Base-by-base conservation (phyloP, 2,329 filamentous ascomycete species). In the Cladosporium velox region DNA sequence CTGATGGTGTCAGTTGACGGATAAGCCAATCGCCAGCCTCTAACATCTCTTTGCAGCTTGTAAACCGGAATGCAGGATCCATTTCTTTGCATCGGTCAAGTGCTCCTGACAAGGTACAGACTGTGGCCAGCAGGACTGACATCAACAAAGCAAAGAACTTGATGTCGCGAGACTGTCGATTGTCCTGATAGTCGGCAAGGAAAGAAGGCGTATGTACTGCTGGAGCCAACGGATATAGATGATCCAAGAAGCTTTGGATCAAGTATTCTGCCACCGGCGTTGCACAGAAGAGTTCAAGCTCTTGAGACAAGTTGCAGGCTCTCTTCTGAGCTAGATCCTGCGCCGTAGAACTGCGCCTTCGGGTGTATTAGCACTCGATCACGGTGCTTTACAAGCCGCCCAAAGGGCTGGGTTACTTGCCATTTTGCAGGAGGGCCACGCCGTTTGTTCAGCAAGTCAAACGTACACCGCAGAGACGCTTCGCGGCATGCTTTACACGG, bases 351-450 rank as follows among this genome's bases (percentile, higher is more conserved):
- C 38, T 44, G 24, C n/a, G 34, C 15, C 35, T 41, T 11, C 15
- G 52, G n/a, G n/a, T 8, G 18, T 55, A 12, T 55, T 34, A 55
- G 30, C 11, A 55, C 32, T 18, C 4, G 26, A 21, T 12, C n/a
- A n/a, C 3, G 18, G 28, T 11, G 18, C 15, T 52, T 1, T 24
- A 12, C 8, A 26, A 44, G 24, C 34, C 7, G 14, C 18, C 12
- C 3, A n/a, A 18, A 15, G 4, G 32, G 12, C 7, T 4, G 7
- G 14, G 12, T n/a, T 3, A 21, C 34, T 44, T 59, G 26, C 57
- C 35, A 35, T 44, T 59, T 59, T 12, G 34, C 35, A 12, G 21
- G 57, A 47, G 57, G 57, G 21, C 57, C 57, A 47, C 57, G 57
- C 38, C 38, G 14, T 15, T 59, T 59, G 18, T 44, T 41, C 57